Base-by-base conservation (phyloP, 768 basidiomycete species). In the Leccinum subtestaceum region DNA sequence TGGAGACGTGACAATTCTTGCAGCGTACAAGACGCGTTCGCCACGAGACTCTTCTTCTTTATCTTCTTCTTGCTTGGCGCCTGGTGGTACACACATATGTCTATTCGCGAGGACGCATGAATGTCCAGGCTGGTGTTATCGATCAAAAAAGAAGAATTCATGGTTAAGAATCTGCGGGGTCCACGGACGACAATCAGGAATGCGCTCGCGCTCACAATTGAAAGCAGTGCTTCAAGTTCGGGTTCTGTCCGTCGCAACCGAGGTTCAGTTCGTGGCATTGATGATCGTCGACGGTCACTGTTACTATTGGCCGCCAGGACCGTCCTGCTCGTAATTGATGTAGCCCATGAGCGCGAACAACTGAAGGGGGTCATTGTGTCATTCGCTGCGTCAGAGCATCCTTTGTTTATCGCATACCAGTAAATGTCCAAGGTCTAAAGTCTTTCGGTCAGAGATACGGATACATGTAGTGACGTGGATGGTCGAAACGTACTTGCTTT, bases 231-330 rank as follows among this genome's bases (percentile, higher is more conserved):
- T 84, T 86, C 51, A 84, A 72, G 64, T 90, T 89, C 1, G 86
- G 81, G 57, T 85, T 87, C 65, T 89, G 87, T 0, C 89, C 89
- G 56, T 91, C 87, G 19, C 75, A 75, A 0, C 88, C 89, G 2
- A 91, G 80, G 21, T 76, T 70, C 9, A 82, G 75, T 64, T 90
- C 88, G 57, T 84, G 78, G 5, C 52, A 58, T n/a, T 80, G 73
- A 27, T 81, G 78, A 5, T 80, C 77, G 57, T 82, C 84, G 11
- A 86, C 73, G 19, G 81, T 79, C 4, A 90, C 67, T 0, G 80
- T 77, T 52, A 91, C 74, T 40, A 89, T 83, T 2, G 89, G 87
- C 23, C 86, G 70, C 88, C 88, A 89, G 31, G 81, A 78, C 65
- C 78, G 86, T 57, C 86, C 87, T 1, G 82, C 77, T 43, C 85